Evolutionary conservation across 495 filamentous ascomycete species (phyloP).

Genomic region (Aspergillus indologenus): DNA sequence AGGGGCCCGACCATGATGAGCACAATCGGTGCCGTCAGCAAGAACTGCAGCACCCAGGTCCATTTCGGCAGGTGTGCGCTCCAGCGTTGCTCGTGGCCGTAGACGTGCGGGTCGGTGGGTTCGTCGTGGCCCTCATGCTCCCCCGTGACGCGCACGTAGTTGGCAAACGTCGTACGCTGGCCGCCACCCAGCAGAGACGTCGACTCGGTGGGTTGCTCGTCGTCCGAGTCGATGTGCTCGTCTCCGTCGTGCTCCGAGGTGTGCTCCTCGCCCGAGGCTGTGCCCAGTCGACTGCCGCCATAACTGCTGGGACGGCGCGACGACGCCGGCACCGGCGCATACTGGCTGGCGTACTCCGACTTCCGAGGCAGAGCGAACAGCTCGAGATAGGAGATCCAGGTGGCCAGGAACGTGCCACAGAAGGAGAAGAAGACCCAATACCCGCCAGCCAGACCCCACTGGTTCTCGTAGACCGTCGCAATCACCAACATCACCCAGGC

Average conservation of each 20-base stretch:
- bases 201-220: slow-evolving; percentile 65
- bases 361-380: slow-evolving; percentile 75
- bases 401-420: slow-evolving; percentile 68
- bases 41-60: slow-evolving; percentile 83
- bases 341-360: slow-evolving; percentile 52
- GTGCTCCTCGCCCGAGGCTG: slow-evolving; percentile 33
- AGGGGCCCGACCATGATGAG: slow-evolving; percentile 73
- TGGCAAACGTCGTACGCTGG: slow-evolving; percentile 68
- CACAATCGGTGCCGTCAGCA: slow-evolving; percentile 72
- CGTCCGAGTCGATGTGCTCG: slow-evolving; percentile 35
- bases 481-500: slow-evolving; percentile 70
- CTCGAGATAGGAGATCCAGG: slow-evolving; percentile 71
- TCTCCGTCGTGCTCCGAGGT: slow-evolving; percentile 43
- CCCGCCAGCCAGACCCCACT: slow-evolving; percentile 65
- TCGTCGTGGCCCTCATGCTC: slow-evolving; percentile 31
- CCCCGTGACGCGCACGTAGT: slow-evolving; percentile 51
- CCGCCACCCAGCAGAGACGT: slow-evolving; percentile 71
- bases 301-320: slow-evolving; percentile 44
- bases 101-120: slow-evolving; percentile 49
- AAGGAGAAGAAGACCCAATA: slow-evolving; percentile 86
- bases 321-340: slow-evolving; percentile 10
- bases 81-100: slow-evolving; percentile 82
- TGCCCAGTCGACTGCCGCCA: slow-evolving; percentile 39
- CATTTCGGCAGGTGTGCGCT: slow-evolving; percentile 72
- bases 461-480: slow-evolving; percentile 70